Conservation (phyloP, 805 yeast species). For the Candida ortonii region DNA sequence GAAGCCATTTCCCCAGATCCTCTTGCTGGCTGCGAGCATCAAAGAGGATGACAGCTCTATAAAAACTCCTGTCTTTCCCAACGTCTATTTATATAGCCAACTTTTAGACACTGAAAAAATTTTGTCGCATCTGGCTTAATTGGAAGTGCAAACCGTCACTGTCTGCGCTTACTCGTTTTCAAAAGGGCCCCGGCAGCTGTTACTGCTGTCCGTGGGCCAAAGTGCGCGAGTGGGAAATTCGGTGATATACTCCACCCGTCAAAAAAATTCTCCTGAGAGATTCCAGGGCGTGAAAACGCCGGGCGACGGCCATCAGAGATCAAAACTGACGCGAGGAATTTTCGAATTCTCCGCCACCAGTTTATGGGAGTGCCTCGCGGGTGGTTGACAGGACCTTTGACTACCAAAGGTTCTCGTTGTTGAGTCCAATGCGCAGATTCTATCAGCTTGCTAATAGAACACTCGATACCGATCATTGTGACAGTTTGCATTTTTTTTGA, state of each 20-base stretch:
- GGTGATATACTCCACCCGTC: conserved; percentile 34
- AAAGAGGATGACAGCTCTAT: too few relatives aligned
- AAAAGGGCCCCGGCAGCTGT: conserved; percentile 19
- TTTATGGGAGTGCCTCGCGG: conserved; percentile 38
- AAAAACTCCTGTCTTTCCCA: too few relatives aligned
- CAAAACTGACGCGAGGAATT: conserved; percentile 10
- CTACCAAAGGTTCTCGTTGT: conserved; percentile 28
- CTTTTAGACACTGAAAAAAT: conserved; percentile 6
- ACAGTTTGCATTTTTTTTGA: conserved; percentile 19
- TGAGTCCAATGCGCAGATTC: conserved; percentile 41
- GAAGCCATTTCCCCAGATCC: too few relatives aligned
- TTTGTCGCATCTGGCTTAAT: conserved; percentile 18
- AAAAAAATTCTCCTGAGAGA: conserved; percentile 34
- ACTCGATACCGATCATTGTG: conserved; percentile 41
- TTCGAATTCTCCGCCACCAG: conserved; percentile 7
- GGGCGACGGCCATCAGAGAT: conserved; percentile 39
- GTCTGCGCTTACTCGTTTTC: conserved; percentile 37
- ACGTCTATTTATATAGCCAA: conserved; percentile 4
- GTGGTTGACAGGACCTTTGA: conserved; percentile 31
- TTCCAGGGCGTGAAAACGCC: conserved; percentile 38
- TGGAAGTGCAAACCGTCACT: conserved; percentile 22
- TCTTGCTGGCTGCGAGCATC: too few relatives aligned
- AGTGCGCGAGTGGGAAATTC: conserved; percentile 41
- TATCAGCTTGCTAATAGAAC: conserved; percentile 25
- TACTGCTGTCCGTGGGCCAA: conserved; percentile 6